A percentile compares a stretch with the other conserved stretches of the same genome.
phyloP scores from a whole-genome alignment of 1,284 basidiomycete genomes.

The Rhodotorula sp. region DNA sequence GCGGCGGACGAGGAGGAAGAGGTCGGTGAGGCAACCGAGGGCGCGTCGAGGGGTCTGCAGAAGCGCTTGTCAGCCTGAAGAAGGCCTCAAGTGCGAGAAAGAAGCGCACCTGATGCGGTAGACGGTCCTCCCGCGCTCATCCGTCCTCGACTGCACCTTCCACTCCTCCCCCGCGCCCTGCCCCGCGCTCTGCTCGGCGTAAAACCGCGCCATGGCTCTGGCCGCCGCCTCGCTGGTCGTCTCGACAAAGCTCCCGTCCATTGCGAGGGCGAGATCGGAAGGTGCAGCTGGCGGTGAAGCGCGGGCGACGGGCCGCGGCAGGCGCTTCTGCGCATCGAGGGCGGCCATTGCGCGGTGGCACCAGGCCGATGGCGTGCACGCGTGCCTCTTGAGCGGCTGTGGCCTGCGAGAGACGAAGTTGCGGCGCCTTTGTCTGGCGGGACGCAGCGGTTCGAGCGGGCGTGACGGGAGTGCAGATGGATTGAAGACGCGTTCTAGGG shows the following conservation, averaged over 20 bases:
- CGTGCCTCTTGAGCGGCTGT: too few relatives aligned
- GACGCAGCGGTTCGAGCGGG: too few relatives aligned
- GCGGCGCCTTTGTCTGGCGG: too few relatives aligned
- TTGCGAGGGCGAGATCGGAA: neutral
- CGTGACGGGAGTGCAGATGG: too few relatives aligned
- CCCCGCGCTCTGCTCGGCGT: constrained; percentile 21
- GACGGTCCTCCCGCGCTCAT: constrained; percentile 35
- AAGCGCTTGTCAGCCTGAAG: neutral
- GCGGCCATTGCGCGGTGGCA: too few relatives aligned
- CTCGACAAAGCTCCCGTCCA: constrained; percentile 39
- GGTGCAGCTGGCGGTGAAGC: too few relatives aligned
- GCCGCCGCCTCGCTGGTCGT: constrained; percentile 41
- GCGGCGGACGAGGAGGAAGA: neutral
- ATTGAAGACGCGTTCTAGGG: too few relatives aligned
- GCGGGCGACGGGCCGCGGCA: too few relatives aligned
- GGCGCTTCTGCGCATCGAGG: too few relatives aligned
- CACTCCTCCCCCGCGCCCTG: constrained; percentile 13
- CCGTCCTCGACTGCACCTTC: constrained; percentile 20
- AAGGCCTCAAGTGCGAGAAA: too few relatives aligned
- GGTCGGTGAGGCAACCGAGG: neutral
- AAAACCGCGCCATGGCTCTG: constrained; percentile 35
- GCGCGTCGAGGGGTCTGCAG: constrained; percentile 15
- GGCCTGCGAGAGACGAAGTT: too few relatives aligned
- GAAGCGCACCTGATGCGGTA: constrained; percentile 40
- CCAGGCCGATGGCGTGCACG: too few relatives aligned